Evolutionary conservation across 805 yeast genomes (phyloP), one percentile per base, ranked within the genome.

Genomic region (Lipomyces kockii): DNA sequence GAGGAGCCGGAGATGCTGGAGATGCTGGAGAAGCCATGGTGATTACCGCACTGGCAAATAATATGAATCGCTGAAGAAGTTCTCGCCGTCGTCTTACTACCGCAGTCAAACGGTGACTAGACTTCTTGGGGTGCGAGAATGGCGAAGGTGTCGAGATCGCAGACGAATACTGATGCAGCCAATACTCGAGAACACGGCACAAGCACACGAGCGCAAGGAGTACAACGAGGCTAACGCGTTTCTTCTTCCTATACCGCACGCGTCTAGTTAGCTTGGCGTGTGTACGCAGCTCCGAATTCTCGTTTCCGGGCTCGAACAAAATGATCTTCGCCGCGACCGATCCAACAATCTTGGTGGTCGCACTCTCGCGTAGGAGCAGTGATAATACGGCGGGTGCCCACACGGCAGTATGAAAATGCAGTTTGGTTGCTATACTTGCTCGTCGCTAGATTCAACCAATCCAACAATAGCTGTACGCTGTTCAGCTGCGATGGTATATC

Each of bases 201-300:
- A 59, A 22, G 25, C 62, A 59, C 22, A 25, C 35, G 27, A 59
- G 55, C 25, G 62, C 62, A 5, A 59, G 56, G 14, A 59, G n/a
- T 39, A 37, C 5, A 6, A 58, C 27, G 34, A 58, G 29, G 12
- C 17, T n/a, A 12, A 58, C 53, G 55, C 55, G 55, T 25, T 29
- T 25, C 14, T n/a, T 5, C 20, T 43, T 43, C 49, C 49, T 17
- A n/a, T 43, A 17, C 49, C 9, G 49, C 22, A 43, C 12, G 43
- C 2, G 43, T 37, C 17, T 37, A 43, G 22, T 0, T n/a, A 43
- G 49, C n/a, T n/a, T n/a, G 20, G 49, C 49, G 22, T n/a, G 49
- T n/a, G 49, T n/a, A 17, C 49, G 7, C 49, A n/a, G 49, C 8
- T 7, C 20, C 22, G 49, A n/a, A 2, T 17, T 43, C 22, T 25